Conservation (phyloP, 257 asterid genomes). For the Petrea volubilis region DNA sequence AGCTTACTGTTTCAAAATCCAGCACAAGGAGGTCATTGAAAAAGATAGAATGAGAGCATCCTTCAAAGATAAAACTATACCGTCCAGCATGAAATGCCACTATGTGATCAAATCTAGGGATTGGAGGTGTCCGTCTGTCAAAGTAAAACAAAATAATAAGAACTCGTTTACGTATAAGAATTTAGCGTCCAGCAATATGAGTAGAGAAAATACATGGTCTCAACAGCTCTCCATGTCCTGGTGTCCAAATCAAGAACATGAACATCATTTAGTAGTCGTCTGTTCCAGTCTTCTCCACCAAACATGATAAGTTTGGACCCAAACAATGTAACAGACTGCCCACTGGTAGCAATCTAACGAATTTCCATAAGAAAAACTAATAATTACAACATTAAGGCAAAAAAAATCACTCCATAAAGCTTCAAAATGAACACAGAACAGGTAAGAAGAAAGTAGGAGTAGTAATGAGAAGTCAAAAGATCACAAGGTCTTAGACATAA, state of each 20-base stretch:
- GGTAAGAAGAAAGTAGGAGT: not conserved
- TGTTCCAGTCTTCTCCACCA: slow-evolving; percentile 89
- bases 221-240: too few species aligned
- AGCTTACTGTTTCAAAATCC: slow-evolving; percentile 90
- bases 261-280: slow-evolving; percentile 72
- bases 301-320: slow-evolving; percentile 94
- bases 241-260: too few species aligned
- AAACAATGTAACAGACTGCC: slow-evolving; percentile 79
- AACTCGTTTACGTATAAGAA: slow-evolving; percentile 24
- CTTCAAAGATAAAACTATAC: slow-evolving; percentile 88
- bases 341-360: slow-evolving; percentile 92
- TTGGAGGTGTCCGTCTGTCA: slow-evolving; percentile 89
- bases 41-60: slow-evolving; percentile 97
- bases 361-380: slow-evolving; percentile 21
- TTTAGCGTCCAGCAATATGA: slow-evolving; percentile 8
- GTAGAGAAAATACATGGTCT: slow-evolving; percentile 55
- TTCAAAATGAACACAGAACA: not conserved
- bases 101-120: slow-evolving; percentile 93
- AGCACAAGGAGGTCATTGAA: slow-evolving; percentile 82
- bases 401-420: not conserved
- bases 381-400: slow-evolving; percentile 19
- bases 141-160: slow-evolving; percentile 29
- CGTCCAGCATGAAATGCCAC: slow-evolving; percentile 81
- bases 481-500: too few species aligned
- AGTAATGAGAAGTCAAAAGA: slow-evolving; percentile 22